A percentile compares a stretch with the other conserved stretches of the same genome.
phyloP scores from a whole-genome alignment of 179 eudicot species.

The Spinacia oleracea region DNA sequence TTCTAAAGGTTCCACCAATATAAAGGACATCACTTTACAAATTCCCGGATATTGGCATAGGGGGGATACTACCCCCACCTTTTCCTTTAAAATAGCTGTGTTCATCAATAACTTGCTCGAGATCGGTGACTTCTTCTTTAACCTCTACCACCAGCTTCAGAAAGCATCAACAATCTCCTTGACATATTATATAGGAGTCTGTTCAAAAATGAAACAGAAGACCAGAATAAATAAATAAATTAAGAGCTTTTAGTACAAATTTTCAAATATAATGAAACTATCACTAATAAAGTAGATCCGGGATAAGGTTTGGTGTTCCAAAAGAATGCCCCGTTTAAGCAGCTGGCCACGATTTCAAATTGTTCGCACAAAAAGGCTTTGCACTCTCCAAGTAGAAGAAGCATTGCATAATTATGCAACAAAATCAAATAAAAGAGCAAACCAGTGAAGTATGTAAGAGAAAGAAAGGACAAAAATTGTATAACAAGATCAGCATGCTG shows the following conservation, averaged over 20 bases:
- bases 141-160: neutral
- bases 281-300: too few species aligned
- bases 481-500: too few species aligned
- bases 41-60: neutral
- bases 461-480: too few species aligned
- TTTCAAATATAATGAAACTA: neutral
- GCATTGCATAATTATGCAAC: neutral
- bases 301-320: neutral
- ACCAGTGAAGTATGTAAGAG: neutral
- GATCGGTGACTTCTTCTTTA: conserved; percentile 5
- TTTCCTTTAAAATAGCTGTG: neutral
- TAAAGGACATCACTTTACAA: conserved; percentile 16
- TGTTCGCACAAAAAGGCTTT: neutral
- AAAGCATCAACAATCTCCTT: neutral
- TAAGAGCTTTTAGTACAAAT: neutral
- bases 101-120: neutral
- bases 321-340: too few species aligned
- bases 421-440: neutral
- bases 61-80: conserved; percentile 14
- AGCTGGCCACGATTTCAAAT: neutral
- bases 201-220: neutral
- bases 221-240: neutral
- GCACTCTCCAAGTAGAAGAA: neutral
- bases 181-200: neutral
- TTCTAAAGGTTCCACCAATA: neutral